Conservation (phyloP, 805 yeast species). For the Yarrowia hollandica region DNA sequence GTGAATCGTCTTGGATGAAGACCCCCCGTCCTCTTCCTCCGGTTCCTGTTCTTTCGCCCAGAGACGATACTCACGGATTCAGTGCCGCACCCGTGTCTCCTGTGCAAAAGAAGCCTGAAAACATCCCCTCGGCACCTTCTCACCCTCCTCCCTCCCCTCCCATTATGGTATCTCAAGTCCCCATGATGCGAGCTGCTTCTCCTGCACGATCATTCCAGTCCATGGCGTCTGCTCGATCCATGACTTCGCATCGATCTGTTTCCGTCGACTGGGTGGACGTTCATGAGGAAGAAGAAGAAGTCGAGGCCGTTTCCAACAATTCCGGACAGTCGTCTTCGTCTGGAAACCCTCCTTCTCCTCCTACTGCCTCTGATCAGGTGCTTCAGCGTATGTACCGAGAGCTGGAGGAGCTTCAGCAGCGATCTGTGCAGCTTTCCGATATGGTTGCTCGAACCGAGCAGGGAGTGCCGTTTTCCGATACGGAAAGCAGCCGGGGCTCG, state of each 20-base stretch:
- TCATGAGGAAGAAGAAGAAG: background rate
- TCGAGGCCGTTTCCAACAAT: background rate
- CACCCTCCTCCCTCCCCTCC: constrained; percentile 23
- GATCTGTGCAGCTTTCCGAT: constrained; percentile 33
- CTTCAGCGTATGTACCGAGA: constrained; percentile 36
- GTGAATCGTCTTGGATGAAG: constrained; percentile 16
- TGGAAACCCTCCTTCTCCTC: constrained; percentile 15
- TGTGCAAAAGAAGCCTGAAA: background rate
- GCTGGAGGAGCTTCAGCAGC: constrained; percentile 34
- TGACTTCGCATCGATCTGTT: no score
- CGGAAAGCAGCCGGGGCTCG: constrained; percentile 2
- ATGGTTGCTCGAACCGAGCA: constrained; percentile 30
- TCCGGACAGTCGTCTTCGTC: constrained; percentile 9
- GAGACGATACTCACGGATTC: background rate
- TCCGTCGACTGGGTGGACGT: constrained; percentile 6
- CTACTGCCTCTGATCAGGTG: constrained; percentile 31
- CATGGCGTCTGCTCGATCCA: no score
- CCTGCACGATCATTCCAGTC: background rate
- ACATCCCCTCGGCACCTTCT: constrained; percentile 1
- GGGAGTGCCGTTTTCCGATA: background rate
- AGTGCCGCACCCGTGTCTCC: no score
- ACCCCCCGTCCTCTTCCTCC: constrained; percentile 24
- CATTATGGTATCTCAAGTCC: background rate
- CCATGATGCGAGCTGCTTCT: background rate
- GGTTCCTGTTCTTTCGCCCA: background rate